These are phyloP conservation scores for Takakia lepidozioides DNA, from an alignment of 225 moss, liverwort and hornwort species.

Conservation along the genomic window DNA sequence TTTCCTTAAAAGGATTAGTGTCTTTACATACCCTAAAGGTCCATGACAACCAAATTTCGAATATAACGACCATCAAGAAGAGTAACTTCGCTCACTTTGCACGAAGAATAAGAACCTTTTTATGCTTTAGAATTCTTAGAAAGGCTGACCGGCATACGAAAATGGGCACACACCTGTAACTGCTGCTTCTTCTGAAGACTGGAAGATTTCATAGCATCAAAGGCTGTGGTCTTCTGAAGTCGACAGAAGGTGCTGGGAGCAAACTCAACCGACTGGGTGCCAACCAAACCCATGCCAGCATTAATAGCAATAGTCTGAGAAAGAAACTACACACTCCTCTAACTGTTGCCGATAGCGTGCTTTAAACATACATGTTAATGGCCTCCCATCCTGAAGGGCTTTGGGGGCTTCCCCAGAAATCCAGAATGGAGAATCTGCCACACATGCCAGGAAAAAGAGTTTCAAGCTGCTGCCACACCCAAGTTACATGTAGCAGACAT, in stretches of 20 bases:
- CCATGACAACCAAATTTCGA: too few species aligned
- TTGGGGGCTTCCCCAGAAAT: constrained; percentile 57
- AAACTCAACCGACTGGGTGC: constrained; percentile 36
- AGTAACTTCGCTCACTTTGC: too few species aligned
- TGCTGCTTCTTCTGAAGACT: constrained; percentile 30
- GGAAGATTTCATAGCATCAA: too few species aligned
- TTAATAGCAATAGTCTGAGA: constrained; percentile 33
- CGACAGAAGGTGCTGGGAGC: constrained; percentile 56
- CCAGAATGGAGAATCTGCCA: constrained; percentile 74
- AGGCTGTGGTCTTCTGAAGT: constrained; percentile 15
- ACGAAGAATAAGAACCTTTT: too few species aligned
- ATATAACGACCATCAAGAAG: too few species aligned
- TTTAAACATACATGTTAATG: constrained; percentile 63
- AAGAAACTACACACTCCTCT: constrained; percentile 61
- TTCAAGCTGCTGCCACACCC: too few species aligned
- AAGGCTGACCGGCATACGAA: too few species aligned
- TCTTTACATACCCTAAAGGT: neutral
- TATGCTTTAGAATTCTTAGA: too few species aligned
- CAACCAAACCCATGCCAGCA: constrained; percentile 50
- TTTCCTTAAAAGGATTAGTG: neutral
- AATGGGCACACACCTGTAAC: constrained; percentile 45
- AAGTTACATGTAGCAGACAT: too few species aligned
- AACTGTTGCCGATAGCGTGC: constrained; percentile 77
- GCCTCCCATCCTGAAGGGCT: constrained; percentile 50
- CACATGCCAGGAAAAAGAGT: too few species aligned